Percentiles rank a stretch among this genome's conserved stretches.
Evolutionary conservation across 257 asterid genomes (phyloP).

Genomic region (Craterostigma plantagineum): DNA sequence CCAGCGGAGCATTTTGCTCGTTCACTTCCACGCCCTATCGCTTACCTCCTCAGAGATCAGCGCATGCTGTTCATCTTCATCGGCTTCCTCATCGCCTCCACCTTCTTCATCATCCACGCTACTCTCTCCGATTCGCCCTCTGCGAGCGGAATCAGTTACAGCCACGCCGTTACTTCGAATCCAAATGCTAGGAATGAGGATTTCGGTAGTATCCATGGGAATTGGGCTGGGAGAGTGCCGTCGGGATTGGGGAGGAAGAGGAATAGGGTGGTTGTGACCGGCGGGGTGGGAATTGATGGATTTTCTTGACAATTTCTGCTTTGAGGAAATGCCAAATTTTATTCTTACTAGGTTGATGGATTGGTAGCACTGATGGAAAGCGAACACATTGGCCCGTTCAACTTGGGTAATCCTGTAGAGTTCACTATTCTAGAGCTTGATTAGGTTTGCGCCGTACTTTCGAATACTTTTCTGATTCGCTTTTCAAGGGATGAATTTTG

Average conservation of each 20-base stretch:
- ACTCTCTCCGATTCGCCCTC: slow-evolving; percentile 25
- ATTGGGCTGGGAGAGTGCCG: slow-evolving; percentile 29
- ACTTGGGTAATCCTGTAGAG: slow-evolving; percentile 58
- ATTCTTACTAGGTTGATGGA: slow-evolving; percentile 30
- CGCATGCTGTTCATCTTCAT: slow-evolving; percentile 61
- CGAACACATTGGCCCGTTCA: slow-evolving; percentile 56
- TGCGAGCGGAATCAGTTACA: slow-evolving; percentile 3
- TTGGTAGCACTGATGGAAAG: slow-evolving; percentile 59
- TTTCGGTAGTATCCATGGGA: slow-evolving; percentile 9
- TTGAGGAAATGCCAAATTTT: too few species aligned
- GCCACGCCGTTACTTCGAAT: slow-evolving; percentile 13
- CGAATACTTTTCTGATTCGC: too few species aligned
- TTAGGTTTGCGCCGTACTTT: slow-evolving; percentile 22
- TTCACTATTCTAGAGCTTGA: slow-evolving; percentile 62
- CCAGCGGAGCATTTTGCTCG: slow-evolving; percentile 19
- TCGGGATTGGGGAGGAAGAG: slow-evolving; percentile 28
- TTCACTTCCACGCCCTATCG: slow-evolving; percentile 69
- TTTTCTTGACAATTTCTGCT: too few species aligned
- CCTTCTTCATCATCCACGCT: slow-evolving; percentile 63
- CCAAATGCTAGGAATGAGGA: slow-evolving; percentile 11
- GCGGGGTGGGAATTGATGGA: slow-evolving; percentile 64
- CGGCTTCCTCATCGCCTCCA: slow-evolving; percentile 61
- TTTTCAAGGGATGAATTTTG: too few species aligned
- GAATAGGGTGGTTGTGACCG: slow-evolving; percentile 35
- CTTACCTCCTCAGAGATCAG: slow-evolving; percentile 66